phyloP scores from a whole-genome alignment of 495 filamentous ascomycete species.

The Aspergillus indologenus region DNA sequence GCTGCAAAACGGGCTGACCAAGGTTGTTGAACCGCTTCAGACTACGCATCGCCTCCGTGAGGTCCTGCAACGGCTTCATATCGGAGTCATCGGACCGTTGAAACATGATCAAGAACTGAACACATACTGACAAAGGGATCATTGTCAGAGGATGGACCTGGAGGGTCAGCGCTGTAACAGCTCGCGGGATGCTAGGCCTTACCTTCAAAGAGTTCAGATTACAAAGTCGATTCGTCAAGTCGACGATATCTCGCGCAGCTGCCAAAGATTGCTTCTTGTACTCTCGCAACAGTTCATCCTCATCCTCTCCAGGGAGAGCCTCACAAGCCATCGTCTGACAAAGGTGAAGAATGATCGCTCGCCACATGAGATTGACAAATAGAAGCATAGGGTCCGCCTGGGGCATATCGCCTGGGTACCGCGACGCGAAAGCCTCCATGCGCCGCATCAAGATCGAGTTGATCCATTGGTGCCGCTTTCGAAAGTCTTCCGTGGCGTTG shows the following conservation, averaged over 20 bases:
- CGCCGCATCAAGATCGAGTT: too few relatives aligned
- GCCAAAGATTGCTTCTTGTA: too few relatives aligned
- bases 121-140: neutral
- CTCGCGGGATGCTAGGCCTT: neutral
- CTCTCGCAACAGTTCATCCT: too few relatives aligned
- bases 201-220: neutral
- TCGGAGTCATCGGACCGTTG: neutral
- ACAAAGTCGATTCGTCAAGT: neutral
- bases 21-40: neutral
- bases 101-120: neutral
- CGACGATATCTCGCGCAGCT: neutral
- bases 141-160: neutral
- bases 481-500: too few relatives aligned
- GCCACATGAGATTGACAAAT: too few relatives aligned
- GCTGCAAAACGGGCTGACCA: neutral
- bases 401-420: too few relatives aligned
- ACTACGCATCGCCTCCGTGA: neutral
- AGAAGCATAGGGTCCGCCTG: too few relatives aligned
- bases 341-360: too few relatives aligned
- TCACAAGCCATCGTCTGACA: too few relatives aligned
- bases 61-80: neutral
- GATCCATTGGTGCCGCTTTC: too few relatives aligned
- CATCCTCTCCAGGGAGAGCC: too few relatives aligned
- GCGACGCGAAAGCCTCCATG: too few relatives aligned
- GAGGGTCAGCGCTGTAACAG: neutral